These are phyloP conservation scores for Xylariomycetidae sp. DNA, from an alignment of 2,329 filamentous ascomycete genomes.

Conservation along the genomic window DNA sequence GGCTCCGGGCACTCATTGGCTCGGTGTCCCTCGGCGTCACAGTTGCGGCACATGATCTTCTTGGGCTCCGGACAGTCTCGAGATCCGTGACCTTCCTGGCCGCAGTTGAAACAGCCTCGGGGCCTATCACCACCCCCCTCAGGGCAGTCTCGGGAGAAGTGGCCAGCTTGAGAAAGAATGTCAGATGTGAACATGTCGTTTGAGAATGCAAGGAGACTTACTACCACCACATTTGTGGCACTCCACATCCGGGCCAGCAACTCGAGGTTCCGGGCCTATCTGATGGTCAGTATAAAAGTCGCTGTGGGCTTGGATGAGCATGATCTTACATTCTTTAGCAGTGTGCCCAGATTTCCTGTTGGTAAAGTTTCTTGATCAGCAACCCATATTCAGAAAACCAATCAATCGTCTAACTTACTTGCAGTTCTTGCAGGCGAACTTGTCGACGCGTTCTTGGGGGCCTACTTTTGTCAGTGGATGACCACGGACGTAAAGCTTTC, in stretches of 20 bases:
- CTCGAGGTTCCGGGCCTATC: slow-evolving; percentile 50
- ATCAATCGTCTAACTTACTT: slow-evolving; percentile 36
- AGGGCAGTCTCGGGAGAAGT: slow-evolving; percentile 61
- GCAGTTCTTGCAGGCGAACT: slow-evolving; percentile 66
- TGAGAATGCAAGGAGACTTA: slow-evolving; percentile 29
- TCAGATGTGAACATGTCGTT: background rate
- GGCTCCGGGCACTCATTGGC: slow-evolving; percentile 57
- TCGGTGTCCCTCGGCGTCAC: slow-evolving; percentile 56
- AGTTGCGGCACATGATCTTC: slow-evolving; percentile 54
- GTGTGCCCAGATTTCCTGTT: slow-evolving; percentile 45
- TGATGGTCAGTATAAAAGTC: slow-evolving; percentile 12
- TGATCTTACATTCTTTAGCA: slow-evolving; percentile 41
- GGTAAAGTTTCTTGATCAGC: background rate
- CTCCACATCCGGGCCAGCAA: slow-evolving; percentile 54
- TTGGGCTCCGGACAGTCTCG: slow-evolving; percentile 46
- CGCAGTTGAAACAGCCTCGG: slow-evolving; percentile 58
- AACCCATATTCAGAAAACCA: background rate
- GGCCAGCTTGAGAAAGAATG: slow-evolving; percentile 43
- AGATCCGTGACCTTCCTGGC: slow-evolving; percentile 54
- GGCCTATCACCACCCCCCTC: slow-evolving; percentile 50
- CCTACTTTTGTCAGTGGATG: slow-evolving; percentile 33
- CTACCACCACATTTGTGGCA: slow-evolving; percentile 62
- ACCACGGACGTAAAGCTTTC: background rate
- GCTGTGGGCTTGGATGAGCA: slow-evolving; percentile 10
- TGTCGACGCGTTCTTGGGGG: slow-evolving; percentile 56